Percentiles rank a stretch among this genome's conserved stretches.
Conservation (phyloP, 495 filamentous ascomycete genomes). For the Baudoinia panamericana region DNA sequence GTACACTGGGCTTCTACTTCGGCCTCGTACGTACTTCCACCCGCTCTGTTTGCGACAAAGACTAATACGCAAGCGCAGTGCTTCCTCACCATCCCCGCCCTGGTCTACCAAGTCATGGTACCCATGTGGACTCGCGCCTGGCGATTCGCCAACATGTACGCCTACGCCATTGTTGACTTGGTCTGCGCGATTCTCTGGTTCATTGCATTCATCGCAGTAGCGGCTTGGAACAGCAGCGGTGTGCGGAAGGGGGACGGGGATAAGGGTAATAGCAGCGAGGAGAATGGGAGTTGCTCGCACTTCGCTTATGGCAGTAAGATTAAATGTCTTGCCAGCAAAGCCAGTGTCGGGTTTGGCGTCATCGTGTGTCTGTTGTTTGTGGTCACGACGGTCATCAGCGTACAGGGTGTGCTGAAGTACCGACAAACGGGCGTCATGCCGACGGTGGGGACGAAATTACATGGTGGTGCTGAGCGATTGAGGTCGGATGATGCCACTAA, state of each 20-base stretch:
- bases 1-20: constrained; percentile 62
- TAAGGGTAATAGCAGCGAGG: constrained; percentile 29
- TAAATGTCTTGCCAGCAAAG: constrained; percentile 63
- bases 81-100: constrained; percentile 68
- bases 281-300: constrained; percentile 36
- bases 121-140: constrained; percentile 73
- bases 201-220: constrained; percentile 63
- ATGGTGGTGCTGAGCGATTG: constrained; percentile 4
- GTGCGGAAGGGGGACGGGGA: constrained; percentile 26
- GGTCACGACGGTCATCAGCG: constrained; percentile 57
- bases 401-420: constrained; percentile 68
- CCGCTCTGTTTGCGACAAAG: too few species aligned
- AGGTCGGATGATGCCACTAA: constrained; percentile 5
- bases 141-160: constrained; percentile 69
- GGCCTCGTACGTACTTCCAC: constrained; percentile 57
- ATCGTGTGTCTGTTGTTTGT: constrained; percentile 70
- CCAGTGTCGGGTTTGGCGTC: constrained; percentile 63
- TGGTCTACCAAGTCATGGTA: constrained; percentile 72
- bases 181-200: constrained; percentile 74
- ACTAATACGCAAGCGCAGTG: constrained; percentile 45
- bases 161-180: constrained; percentile 59
- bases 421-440: constrained; percentile 62
- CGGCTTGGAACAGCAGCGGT: constrained; percentile 46
- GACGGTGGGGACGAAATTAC: constrained; percentile 31
- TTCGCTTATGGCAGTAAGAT: constrained; percentile 41